A percentile compares a stretch with the other conserved stretches of the same genome.
phyloP scores from a whole-genome alignment of 176 grass and related monocot genomes.

The Ensete ventricosum region DNA sequence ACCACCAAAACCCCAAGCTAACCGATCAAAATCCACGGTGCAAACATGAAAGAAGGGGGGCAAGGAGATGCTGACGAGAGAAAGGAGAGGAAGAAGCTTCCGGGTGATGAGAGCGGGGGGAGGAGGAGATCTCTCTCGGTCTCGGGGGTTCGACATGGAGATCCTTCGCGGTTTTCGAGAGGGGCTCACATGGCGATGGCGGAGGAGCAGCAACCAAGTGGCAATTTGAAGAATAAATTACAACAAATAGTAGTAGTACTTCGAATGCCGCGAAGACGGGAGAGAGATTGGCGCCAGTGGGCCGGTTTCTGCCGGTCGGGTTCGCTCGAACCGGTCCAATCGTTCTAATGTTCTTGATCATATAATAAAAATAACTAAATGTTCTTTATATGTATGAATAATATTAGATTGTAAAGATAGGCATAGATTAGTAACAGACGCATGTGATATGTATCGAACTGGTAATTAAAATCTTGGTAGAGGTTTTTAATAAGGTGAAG shows the following conservation, averaged over 20 bases:
- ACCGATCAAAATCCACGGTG: background rate
- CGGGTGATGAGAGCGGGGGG: background rate
- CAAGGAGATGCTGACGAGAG: background rate
- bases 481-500: too few relatives aligned
- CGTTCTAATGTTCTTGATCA: background rate
- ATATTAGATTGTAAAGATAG: too few relatives aligned
- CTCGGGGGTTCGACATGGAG: background rate
- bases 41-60: background rate
- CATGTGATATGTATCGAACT: too few relatives aligned
- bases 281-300: background rate
- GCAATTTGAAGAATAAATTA: background rate
- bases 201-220: background rate
- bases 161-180: conserved; percentile 12
- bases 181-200: conserved; percentile 6
- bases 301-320: background rate
- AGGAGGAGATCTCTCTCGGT: conserved; percentile 7
- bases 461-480: too few relatives aligned
- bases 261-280: background rate
- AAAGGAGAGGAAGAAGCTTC: background rate
- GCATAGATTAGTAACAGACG: too few relatives aligned
- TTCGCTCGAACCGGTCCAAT: background rate
- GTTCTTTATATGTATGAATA: too few relatives aligned
- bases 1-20: background rate
- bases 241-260: background rate
- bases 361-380: background rate